These are phyloP conservation scores for Cutaneotrichosporon sp. DNA, from an alignment of 1,284 basidiomycete genomes.

Conservation along the genomic window DNA sequence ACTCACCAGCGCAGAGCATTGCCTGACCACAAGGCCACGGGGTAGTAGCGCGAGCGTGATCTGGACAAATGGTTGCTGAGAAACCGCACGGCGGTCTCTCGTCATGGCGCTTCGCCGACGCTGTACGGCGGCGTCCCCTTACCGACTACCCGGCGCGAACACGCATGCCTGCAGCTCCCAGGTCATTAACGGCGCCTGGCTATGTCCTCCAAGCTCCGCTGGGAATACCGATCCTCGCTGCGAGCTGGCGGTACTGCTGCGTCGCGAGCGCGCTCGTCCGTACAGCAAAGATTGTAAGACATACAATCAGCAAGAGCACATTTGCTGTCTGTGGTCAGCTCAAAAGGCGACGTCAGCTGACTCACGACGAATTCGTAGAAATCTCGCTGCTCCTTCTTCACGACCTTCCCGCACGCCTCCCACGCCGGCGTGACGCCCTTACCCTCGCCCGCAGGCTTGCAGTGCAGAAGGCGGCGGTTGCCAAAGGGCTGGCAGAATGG, in stretches of 20 bases:
- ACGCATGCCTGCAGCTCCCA: too few species aligned
- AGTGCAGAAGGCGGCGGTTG: slow-evolving; percentile 78
- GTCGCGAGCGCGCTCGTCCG: slow-evolving; percentile 64
- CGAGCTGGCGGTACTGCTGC: slow-evolving; percentile 70
- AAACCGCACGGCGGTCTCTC: too few species aligned
- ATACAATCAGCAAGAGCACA: slow-evolving; percentile 61
- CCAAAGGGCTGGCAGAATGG: slow-evolving; percentile 89
- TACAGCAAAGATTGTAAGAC: slow-evolving; percentile 61
- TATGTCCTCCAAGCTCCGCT: slow-evolving; percentile 19
- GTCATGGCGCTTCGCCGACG: too few species aligned
- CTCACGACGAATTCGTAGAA: slow-evolving; percentile 81
- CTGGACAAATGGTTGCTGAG: too few species aligned
- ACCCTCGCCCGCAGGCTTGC: slow-evolving; percentile 51
- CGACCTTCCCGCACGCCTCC: slow-evolving; percentile 82
- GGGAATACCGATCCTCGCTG: slow-evolving; percentile 63
- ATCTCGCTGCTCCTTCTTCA: slow-evolving; percentile 67
- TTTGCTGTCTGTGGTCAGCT: slow-evolving; percentile 54
- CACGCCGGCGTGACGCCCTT: slow-evolving; percentile 66
- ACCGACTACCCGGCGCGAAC: too few species aligned
- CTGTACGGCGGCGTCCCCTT: too few species aligned
- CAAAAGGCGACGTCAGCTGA: too few species aligned
- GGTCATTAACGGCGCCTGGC: neutral
- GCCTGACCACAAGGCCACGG: too few species aligned
- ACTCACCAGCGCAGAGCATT: too few species aligned
- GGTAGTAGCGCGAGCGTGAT: too few species aligned